A percentile compares a stretch with the other conserved stretches of the same genome.
Conservation (phyloP, 768 basidiomycete genomes). For the Mycena rebaudengoi region DNA sequence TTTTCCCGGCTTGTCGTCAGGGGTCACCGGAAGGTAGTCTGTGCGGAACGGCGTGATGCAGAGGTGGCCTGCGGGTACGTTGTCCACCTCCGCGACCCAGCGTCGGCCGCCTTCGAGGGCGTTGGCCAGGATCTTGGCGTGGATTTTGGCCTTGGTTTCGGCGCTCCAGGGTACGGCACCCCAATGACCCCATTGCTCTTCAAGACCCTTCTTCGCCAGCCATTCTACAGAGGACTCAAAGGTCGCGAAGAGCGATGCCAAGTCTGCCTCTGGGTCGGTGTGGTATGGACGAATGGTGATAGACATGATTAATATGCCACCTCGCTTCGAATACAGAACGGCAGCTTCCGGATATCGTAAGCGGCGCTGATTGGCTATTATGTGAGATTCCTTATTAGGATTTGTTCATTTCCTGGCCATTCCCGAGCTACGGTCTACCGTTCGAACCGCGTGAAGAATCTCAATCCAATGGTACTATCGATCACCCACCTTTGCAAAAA, state of each 20-base stretch:
- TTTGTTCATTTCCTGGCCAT: too few relatives aligned
- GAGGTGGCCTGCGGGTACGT: slow-evolving; percentile 7
- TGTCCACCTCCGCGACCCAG: slow-evolving; percentile 23
- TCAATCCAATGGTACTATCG: too few relatives aligned
- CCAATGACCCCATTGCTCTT: slow-evolving; percentile 28
- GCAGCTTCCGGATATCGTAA: too few relatives aligned
- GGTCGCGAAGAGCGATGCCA: slow-evolving; percentile 9
- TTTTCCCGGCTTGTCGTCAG: slow-evolving; percentile 20
- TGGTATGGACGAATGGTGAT: slow-evolving; percentile 3
- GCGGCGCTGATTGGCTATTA: too few relatives aligned
- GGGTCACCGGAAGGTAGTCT: slow-evolving; percentile 15
- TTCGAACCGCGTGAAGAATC: too few relatives aligned
- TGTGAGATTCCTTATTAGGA: too few relatives aligned
- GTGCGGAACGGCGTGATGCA: slow-evolving; percentile 18
- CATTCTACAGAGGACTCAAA: slow-evolving; percentile 19
- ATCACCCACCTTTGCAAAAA: too few relatives aligned
- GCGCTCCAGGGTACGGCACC: slow-evolving; percentile 15
- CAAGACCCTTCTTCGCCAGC: slow-evolving; percentile 18
- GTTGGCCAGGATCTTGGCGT: background rate
- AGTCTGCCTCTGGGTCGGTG: slow-evolving; percentile 8
- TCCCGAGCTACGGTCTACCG: too few relatives aligned
- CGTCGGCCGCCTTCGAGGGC: slow-evolving; percentile 4
- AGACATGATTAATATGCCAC: slow-evolving; percentile 4
- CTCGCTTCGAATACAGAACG: too few relatives aligned
- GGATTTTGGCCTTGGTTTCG: background rate